Conservation (phyloP, 306 rosid species). For the Dalbergia cochinchinensis region DNA sequence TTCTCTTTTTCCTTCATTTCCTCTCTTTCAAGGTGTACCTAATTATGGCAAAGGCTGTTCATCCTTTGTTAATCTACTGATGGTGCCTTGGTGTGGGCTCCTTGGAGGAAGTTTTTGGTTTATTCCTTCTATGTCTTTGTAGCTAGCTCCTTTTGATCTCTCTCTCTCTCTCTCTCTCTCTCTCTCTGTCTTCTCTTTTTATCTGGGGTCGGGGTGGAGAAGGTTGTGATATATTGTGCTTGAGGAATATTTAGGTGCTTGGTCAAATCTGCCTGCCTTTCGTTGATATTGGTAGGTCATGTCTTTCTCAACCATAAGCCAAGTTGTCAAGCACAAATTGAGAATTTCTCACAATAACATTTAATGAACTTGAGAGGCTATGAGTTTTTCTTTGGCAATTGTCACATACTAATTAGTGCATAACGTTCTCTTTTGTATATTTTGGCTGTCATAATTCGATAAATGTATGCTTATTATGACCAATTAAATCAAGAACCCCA, state of each 20-base stretch:
- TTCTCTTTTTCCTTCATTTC: neutral
- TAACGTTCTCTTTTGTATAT: slow-evolving; percentile 14
- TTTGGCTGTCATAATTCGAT: slow-evolving; percentile 31
- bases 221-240: slow-evolving; percentile 25
- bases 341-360: slow-evolving; percentile 45
- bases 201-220: slow-evolving; percentile 29
- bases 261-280: slow-evolving; percentile 49
- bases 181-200: slow-evolving; percentile 15
- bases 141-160: slow-evolving; percentile 36
- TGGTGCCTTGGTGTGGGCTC: slow-evolving; percentile 49
- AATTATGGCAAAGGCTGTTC: slow-evolving; percentile 55
- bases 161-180: slow-evolving; percentile 28
- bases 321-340: slow-evolving; percentile 48
- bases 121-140: slow-evolving; percentile 44
- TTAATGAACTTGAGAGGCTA: slow-evolving; percentile 40
- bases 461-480: neutral
- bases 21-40: slow-evolving; percentile 49
- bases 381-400: slow-evolving; percentile 27
- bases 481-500: slow-evolving; percentile 44
- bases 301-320: slow-evolving; percentile 42
- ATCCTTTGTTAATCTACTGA: slow-evolving; percentile 47
- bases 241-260: slow-evolving; percentile 38
- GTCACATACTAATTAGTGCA: slow-evolving; percentile 20
- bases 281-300: slow-evolving; percentile 43
- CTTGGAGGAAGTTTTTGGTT: slow-evolving; percentile 53